Evolutionary conservation across 352 stramenopile genomes (phyloP), one percentile per base, ranked within the genome.

Genomic region (Plasmopara muralis): DNA sequence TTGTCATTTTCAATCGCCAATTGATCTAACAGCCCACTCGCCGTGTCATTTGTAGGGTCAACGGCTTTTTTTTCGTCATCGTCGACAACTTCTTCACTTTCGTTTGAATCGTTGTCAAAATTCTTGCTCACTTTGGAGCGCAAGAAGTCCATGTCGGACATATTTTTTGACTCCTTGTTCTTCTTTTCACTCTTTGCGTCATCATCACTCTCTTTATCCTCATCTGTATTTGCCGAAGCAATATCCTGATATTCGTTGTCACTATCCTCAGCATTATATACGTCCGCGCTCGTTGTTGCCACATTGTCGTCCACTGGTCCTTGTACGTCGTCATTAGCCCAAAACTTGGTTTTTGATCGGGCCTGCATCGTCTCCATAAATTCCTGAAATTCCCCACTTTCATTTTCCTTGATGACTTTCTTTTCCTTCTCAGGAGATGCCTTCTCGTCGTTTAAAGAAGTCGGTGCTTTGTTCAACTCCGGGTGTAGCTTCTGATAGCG

Each of bases 141-240:
- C 47, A 98, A 72, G 66, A 97, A 98, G 51, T 97, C 90, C 60
- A 97, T 80, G 60, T 98, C 92, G 41, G 85, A 95, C 63, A 95
- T 73, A 15, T 44, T 50, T 46, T 72, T 67, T 20, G 31, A 42
- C 15, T 41, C 60, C 18, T 61, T 57, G 35, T 33, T 58, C 30
- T 56, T 56, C 54, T 68, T 59, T 14, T 41, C 31, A 15, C 13
- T 52, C 42, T 67, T 62, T 14, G 66, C 54, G 25, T 79, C 50
- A 16, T 61, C 50, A 6, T 62, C 47, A 2, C 71, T 44, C 6
- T 48, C 64, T 28, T 53, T 53, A 33, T 78, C 65, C n/a, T 66
- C 64, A 43, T 67, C 55, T 15, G 49, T n/a, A 20, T 70, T 73
- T 10, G 64, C 15, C 13, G 49, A 20, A 14, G 55, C 57, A 20